These are phyloP conservation scores for Dendrostoma leiphaemia DNA, from an alignment of 2,329 filamentous ascomycete species.

Conservation along the genomic window DNA sequence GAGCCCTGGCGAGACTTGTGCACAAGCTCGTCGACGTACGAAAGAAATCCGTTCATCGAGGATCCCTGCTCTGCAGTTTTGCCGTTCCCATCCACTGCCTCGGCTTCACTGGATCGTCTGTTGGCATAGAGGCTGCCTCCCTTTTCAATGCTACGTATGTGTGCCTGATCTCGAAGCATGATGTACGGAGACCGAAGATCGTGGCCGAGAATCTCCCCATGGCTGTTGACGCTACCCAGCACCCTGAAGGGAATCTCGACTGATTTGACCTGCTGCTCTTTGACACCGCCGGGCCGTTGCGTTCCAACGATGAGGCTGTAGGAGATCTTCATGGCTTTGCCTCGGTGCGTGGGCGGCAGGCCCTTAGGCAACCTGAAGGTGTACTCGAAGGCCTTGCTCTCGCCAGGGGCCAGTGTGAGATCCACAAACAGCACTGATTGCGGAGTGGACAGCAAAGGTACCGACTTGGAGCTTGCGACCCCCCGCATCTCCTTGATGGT, in stretches of 20 bases:
- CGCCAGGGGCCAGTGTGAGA: conserved; percentile 79
- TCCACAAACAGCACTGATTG: conserved; percentile 97
- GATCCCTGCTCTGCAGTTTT: conserved; percentile 30
- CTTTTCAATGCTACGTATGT: conserved; percentile 53
- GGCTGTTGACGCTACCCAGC: conserved; percentile 84
- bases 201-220: conserved; percentile 86
- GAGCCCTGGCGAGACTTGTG: conserved; percentile 54
- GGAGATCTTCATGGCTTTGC: conserved; percentile 88
- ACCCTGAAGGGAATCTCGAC: conserved; percentile 92
- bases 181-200: conserved; percentile 95
- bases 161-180: conserved; percentile 78
- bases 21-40: conserved; percentile 75
- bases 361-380: conserved; percentile 82
- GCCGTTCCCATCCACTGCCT: conserved; percentile 19
- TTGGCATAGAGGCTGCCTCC: conserved; percentile 18
- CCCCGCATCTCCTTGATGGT: conserved; percentile 95
- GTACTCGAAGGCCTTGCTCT: conserved; percentile 86
- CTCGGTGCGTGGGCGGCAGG: conserved; percentile 86
- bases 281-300: conserved; percentile 75
- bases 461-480: conserved; percentile 77
- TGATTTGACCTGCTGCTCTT: conserved; percentile 82
- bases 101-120: conserved; percentile 14
- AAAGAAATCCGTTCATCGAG: conserved; percentile 65
- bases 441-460: conserved; percentile 90
- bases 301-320: conserved; percentile 92